phyloP scores from a whole-genome alignment of 345 rosid species.

The Pistacia integerrima region DNA sequence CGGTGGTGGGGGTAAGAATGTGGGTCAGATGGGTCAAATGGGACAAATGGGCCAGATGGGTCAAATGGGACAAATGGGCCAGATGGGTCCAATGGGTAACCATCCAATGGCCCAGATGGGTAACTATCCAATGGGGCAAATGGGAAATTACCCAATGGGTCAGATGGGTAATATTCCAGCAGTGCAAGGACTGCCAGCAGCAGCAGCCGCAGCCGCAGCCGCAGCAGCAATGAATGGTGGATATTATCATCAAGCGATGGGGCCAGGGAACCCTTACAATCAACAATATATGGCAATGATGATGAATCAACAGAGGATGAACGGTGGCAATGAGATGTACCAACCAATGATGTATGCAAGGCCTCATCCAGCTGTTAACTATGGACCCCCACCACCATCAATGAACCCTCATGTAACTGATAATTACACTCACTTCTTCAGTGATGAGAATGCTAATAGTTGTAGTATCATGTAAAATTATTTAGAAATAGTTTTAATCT shows the following conservation, averaged over 20 bases:
- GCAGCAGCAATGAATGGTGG: slow-evolving; percentile 51
- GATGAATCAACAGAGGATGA: slow-evolving; percentile 59
- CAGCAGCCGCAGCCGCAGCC: slow-evolving; percentile 3
- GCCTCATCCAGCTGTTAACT: slow-evolving; percentile 54
- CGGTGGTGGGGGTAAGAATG: slow-evolving; percentile 5
- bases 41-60: slow-evolving; percentile 31
- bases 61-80: slow-evolving; percentile 42
- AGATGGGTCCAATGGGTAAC: slow-evolving; percentile 40
- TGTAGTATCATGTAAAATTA: slow-evolving; percentile 81
- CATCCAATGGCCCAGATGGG: slow-evolving; percentile 29
- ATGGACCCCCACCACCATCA: slow-evolving; percentile 55
- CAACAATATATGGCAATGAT: slow-evolving; percentile 69
- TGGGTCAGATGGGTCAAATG: slow-evolving; percentile 15
- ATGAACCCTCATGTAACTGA: slow-evolving; percentile 53
- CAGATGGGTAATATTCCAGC: slow-evolving; percentile 43
- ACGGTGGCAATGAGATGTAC: slow-evolving; percentile 71
- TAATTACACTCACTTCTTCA: slow-evolving; percentile 68
- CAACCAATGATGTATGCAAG: slow-evolving; percentile 84
- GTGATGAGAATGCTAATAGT: slow-evolving; percentile 86
- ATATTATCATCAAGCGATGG: slow-evolving; percentile 51
- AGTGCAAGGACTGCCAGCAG: slow-evolving; percentile 69
- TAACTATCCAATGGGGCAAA: slow-evolving; percentile 35
- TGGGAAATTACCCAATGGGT: slow-evolving; percentile 31
- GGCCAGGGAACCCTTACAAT: slow-evolving; percentile 51
- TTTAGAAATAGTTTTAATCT: slow-evolving; percentile 17